Conservation (phyloP, 1,139 yeast species). For the Suzukiozyma palmioleophila region DNA sequence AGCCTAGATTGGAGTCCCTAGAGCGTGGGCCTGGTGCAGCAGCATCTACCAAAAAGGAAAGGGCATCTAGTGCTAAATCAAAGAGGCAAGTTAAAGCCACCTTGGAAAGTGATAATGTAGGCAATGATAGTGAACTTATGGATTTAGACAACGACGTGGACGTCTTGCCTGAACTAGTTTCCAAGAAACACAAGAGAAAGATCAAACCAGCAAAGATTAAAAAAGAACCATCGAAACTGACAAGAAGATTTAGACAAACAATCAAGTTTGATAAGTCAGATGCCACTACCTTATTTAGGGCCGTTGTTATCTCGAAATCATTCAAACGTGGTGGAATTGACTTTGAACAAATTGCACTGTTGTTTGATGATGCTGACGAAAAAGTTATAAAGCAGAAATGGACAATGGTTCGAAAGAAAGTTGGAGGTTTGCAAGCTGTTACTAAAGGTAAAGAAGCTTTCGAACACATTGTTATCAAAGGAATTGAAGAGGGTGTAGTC, state of each 20-base stretch:
- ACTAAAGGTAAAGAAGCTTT: constrained; percentile 52
- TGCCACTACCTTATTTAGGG: constrained; percentile 46
- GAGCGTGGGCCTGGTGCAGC: constrained; percentile 4
- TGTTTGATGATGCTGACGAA: constrained; percentile 35
- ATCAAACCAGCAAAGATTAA: constrained; percentile 11
- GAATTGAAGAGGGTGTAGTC: constrained; percentile 48
- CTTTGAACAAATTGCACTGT: constrained; percentile 51
- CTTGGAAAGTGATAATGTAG: not conserved
- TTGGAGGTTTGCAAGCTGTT: constrained; percentile 52
- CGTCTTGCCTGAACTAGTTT: constrained; percentile 18
- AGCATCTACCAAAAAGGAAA: constrained; percentile 3
- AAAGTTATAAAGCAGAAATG: constrained; percentile 52
- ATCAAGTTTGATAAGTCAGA: constrained; percentile 39
- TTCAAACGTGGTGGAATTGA: constrained; percentile 47
- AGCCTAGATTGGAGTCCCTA: constrained; percentile 20
- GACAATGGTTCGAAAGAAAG: constrained; percentile 53
- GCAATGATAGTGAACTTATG: not conserved
- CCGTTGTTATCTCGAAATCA: constrained; percentile 62
- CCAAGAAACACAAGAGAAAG: constrained; percentile 18
- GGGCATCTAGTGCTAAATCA: not conserved
- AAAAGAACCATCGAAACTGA: constrained; percentile 7
- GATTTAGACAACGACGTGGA: constrained; percentile 3
- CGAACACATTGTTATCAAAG: constrained; percentile 51
- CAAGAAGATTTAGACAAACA: constrained; percentile 17
- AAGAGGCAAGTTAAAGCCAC: not conserved